Evolutionary conservation across 2,329 filamentous ascomycete species (phyloP).

Genomic region (Lithohypha guttulata): DNA sequence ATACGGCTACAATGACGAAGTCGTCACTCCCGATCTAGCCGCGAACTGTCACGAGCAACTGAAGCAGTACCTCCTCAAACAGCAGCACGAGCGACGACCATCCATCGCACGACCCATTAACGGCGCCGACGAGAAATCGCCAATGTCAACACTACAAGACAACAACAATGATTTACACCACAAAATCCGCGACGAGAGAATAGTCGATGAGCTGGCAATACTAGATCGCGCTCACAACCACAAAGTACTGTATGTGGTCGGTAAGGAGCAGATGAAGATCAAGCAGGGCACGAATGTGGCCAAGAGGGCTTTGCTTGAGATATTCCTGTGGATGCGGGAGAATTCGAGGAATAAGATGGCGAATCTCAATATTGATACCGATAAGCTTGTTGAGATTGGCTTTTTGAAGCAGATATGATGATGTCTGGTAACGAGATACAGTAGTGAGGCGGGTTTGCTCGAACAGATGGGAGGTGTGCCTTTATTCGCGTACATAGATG

Average conservation of each 20-base stretch:
- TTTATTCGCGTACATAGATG: no score
- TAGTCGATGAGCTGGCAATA: slow-evolving; percentile 21
- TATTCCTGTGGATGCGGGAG: slow-evolving; percentile 31
- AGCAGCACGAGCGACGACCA: slow-evolving; percentile 2
- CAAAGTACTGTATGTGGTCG: slow-evolving; percentile 41
- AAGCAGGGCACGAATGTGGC: slow-evolving; percentile 23
- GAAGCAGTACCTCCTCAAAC: slow-evolving; percentile 36
- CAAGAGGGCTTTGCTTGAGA: slow-evolving; percentile 23
- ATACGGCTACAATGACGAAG: slow-evolving; percentile 63
- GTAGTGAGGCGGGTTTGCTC: no score
- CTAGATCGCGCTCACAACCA: slow-evolving; percentile 36
- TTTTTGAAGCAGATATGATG: slow-evolving; percentile 30
- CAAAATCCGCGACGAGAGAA: background rate
- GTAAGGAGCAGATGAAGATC: slow-evolving; percentile 32
- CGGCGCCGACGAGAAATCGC: background rate
- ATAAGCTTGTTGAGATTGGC: slow-evolving; percentile 32
- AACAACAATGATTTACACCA: background rate
- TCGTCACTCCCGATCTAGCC: slow-evolving; percentile 55
- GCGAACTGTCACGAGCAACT: slow-evolving; percentile 51
- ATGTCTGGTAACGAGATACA: background rate
- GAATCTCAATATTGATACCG: slow-evolving; percentile 28
- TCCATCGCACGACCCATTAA: background rate
- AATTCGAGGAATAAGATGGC: slow-evolving; percentile 31
- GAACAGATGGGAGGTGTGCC: no score
- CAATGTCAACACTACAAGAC: background rate